These are phyloP conservation scores for Neopestalotiopsis sp. DNA, from an alignment of 2,329 filamentous ascomycete species.

Conservation along the genomic window DNA sequence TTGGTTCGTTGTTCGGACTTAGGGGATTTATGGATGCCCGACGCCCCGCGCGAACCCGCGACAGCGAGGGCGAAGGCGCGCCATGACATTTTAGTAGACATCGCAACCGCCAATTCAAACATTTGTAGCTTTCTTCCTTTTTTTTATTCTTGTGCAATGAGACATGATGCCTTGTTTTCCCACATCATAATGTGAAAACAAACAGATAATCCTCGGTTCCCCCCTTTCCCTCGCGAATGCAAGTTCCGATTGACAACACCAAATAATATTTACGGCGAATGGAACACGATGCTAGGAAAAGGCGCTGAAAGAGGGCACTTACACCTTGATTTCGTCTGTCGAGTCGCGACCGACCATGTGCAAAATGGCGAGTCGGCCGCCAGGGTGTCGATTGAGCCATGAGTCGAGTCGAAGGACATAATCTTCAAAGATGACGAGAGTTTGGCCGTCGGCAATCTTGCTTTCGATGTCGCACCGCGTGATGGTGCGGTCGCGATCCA, in stretches of 20 bases:
- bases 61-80: neutral
- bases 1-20: slow-evolving; percentile 12
- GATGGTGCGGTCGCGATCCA: slow-evolving; percentile 47
- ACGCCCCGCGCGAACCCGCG: neutral
- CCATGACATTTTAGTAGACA: slow-evolving; percentile 7
- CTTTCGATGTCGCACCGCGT: slow-evolving; percentile 52
- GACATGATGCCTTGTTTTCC: too few species aligned
- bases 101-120: neutral
- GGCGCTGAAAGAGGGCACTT: slow-evolving; percentile 33
- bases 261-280: neutral
- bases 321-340: slow-evolving; percentile 65
- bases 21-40: slow-evolving; percentile 6
- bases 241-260: neutral
- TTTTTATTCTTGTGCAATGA: neutral
- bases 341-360: slow-evolving; percentile 68
- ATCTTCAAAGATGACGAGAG: slow-evolving; percentile 62
- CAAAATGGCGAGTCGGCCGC: slow-evolving; percentile 62
- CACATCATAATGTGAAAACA: neutral
- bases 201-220: neutral
- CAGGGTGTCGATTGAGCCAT: slow-evolving; percentile 65
- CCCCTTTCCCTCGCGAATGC: neutral
- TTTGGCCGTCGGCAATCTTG: slow-evolving; percentile 60
- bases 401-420: slow-evolving; percentile 59
- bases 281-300: neutral
- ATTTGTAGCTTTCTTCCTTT: neutral